Percentiles rank a stretch among this genome's conserved stretches.
These are phyloP conservation scores for Gryganskiella cystojenkinii DNA, from an alignment of 192 early-diverging fungal genomes.

Conservation along the genomic window DNA sequence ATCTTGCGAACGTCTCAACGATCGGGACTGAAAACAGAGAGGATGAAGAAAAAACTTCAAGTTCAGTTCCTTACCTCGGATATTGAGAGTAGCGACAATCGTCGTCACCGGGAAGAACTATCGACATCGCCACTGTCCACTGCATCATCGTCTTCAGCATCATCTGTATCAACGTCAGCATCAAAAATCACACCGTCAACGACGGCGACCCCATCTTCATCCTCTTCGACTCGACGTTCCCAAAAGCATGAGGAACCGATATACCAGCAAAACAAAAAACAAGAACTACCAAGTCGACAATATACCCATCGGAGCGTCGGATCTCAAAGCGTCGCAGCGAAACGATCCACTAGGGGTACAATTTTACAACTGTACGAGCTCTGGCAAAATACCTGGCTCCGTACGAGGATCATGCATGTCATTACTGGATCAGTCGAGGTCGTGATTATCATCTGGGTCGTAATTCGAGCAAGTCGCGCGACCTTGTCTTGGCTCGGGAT, in stretches of 20 bases:
- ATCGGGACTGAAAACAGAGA: slow-evolving; percentile 9
- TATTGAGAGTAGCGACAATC: slow-evolving; percentile 7
- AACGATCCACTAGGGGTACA: slow-evolving; percentile 24
- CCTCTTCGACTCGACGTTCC: background rate
- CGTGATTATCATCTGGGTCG: slow-evolving; percentile 18
- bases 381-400: slow-evolving; percentile 46
- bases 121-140: slow-evolving; percentile 13
- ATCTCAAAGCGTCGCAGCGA: slow-evolving; percentile 24
- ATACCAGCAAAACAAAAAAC: background rate
- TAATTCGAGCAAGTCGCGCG: slow-evolving; percentile 17
- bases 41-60: slow-evolving; percentile 41
- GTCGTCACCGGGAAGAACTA: background rate
- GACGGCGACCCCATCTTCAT: background rate
- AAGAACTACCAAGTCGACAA: slow-evolving; percentile 3
- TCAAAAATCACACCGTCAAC: background rate
- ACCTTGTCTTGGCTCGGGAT: slow-evolving; percentile 22
- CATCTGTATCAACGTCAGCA: background rate
- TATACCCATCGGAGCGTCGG: slow-evolving; percentile 14
- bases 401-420: slow-evolving; percentile 41
- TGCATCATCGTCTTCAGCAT: background rate
- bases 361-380: slow-evolving; percentile 34
- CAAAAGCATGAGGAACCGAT: background rate
- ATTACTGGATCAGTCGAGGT: slow-evolving; percentile 34
- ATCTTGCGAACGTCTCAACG: slow-evolving; percentile 28
- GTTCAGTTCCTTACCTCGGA: slow-evolving; percentile 37